A percentile compares a stretch with the other conserved stretches of the same genome.
Conservation (phyloP, 495 filamentous ascomycete genomes). For the Parathielavia hyrcaniae region DNA sequence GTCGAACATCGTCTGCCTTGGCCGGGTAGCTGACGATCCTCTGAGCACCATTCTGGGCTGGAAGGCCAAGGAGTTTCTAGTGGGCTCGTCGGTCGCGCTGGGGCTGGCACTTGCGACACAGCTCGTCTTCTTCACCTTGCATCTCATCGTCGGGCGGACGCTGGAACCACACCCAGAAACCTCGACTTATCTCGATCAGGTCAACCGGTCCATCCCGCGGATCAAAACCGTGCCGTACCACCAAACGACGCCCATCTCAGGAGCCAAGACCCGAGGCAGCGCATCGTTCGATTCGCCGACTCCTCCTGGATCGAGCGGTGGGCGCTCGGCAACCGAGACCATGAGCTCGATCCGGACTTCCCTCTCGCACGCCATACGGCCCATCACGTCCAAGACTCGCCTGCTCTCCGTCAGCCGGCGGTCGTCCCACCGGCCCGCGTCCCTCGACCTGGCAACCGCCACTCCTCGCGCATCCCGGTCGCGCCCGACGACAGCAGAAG, state of each 20-base stretch:
- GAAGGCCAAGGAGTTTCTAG: constrained; percentile 28
- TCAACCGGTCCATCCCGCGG: constrained; percentile 23
- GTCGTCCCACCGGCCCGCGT: constrained; percentile 32
- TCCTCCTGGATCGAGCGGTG: constrained; percentile 37
- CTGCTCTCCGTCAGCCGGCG: constrained; percentile 33
- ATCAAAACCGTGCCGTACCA: constrained; percentile 46
- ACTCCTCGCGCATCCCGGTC: constrained; percentile 27
- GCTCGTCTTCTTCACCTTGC: constrained; percentile 36
- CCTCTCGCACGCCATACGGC: constrained; percentile 45
- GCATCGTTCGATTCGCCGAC: constrained; percentile 29
- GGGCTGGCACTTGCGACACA: constrained; percentile 39
- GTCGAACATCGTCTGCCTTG: constrained; percentile 34
- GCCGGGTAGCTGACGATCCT: constrained; percentile 24
- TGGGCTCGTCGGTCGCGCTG: constrained; percentile 38
- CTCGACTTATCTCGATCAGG: constrained; percentile 31
- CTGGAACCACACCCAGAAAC: constrained; percentile 21
- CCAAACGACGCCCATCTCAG: constrained; percentile 32
- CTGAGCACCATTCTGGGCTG: constrained; percentile 32
- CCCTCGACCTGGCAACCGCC: constrained; percentile 35
- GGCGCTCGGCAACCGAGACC: constrained; percentile 44
- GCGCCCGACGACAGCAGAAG: constrained; percentile 29
- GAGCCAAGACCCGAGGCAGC: constrained; percentile 21
- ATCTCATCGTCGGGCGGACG: constrained; percentile 31
- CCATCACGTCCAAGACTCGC: constrained; percentile 46
- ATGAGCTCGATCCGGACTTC: constrained; percentile 50